A percentile compares a stretch with the other conserved stretches of the same genome.
Conservation (phyloP, 2,329 filamentous ascomycete genomes). For the Phialemoniopsis sp. region DNA sequence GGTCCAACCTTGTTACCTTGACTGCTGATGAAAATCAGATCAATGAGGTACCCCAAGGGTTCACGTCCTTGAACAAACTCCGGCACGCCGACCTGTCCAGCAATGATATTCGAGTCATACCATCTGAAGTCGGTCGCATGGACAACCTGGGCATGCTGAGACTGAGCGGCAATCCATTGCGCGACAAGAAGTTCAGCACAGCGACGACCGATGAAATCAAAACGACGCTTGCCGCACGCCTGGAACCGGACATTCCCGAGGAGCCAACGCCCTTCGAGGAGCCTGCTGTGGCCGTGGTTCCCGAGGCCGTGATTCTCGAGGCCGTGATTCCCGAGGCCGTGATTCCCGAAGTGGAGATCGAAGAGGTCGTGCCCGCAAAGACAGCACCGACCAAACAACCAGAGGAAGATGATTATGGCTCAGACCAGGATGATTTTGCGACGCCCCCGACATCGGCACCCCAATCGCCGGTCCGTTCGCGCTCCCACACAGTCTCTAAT, state of each 20-base stretch:
- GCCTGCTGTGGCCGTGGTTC: neutral
- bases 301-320: no score
- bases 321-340: no score
- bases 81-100: conserved; percentile 78
- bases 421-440: conserved; percentile 52
- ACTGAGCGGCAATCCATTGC: conserved; percentile 83
- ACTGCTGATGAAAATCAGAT: conserved; percentile 81
- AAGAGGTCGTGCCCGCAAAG: conserved; percentile 10
- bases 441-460: conserved; percentile 53
- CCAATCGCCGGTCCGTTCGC: conserved; percentile 42
- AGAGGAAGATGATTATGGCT: conserved; percentile 34
- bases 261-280: conserved; percentile 30
- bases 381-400: neutral
- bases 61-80: conserved; percentile 63
- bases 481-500: conserved; percentile 41
- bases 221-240: conserved; percentile 60
- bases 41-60: conserved; percentile 68
- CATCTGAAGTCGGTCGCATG: conserved; percentile 77
- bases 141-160: conserved; percentile 69
- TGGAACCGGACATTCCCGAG: conserved; percentile 43
- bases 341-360: neutral
- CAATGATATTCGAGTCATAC: conserved; percentile 75
- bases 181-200: conserved; percentile 80
- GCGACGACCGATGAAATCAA: conserved; percentile 82
- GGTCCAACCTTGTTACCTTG: conserved; percentile 69